phyloP scores from a whole-genome alignment of 805 yeast species.

The Pichia manshurica region DNA sequence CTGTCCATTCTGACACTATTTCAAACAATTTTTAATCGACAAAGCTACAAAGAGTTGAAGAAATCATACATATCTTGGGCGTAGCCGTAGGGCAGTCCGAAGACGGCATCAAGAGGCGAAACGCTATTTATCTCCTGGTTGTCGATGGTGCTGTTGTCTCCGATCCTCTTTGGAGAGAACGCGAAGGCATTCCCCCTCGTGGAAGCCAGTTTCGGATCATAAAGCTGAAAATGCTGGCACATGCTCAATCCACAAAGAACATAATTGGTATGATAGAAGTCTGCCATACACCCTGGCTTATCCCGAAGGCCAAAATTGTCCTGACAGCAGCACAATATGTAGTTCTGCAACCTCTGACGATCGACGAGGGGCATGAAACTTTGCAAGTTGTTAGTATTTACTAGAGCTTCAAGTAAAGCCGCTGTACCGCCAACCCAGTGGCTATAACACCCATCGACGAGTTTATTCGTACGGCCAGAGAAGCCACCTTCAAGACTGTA shows the following conservation, averaged over 20 bases:
- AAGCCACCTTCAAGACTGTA: conserved; percentile 75
- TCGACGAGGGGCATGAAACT: conserved; percentile 32
- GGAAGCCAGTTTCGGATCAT: conserved; percentile 14
- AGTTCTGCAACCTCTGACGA: conserved; percentile 55
- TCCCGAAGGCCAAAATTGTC: conserved; percentile 63
- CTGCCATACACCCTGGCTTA: conserved; percentile 77
- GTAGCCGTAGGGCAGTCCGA: conserved; percentile 46
- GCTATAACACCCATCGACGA: conserved; percentile 94
- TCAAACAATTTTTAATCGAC: not conserved
- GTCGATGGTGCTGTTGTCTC: conserved; percentile 18
- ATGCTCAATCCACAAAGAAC: conserved; percentile 68
- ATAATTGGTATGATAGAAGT: conserved; percentile 89
- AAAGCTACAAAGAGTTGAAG: not conserved
- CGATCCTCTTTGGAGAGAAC: conserved; percentile 18
- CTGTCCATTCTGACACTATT: no score
- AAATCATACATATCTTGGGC: conserved; percentile 16
- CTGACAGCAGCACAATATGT: conserved; percentile 72
- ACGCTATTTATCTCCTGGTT: conserved; percentile 21
- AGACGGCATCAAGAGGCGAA: conserved; percentile 47
- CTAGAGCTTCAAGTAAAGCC: conserved; percentile 55
- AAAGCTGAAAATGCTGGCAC: conserved; percentile 41
- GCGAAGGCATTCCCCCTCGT: conserved; percentile 17
- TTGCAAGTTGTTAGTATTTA: conserved; percentile 42
- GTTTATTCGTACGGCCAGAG: conserved; percentile 83
- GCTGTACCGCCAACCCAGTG: conserved; percentile 89